Evolutionary conservation across 352 stramenopile genomes (phyloP), one percentile per base, ranked within the genome.

Genomic region (Globisporangium megalacanthum): DNA sequence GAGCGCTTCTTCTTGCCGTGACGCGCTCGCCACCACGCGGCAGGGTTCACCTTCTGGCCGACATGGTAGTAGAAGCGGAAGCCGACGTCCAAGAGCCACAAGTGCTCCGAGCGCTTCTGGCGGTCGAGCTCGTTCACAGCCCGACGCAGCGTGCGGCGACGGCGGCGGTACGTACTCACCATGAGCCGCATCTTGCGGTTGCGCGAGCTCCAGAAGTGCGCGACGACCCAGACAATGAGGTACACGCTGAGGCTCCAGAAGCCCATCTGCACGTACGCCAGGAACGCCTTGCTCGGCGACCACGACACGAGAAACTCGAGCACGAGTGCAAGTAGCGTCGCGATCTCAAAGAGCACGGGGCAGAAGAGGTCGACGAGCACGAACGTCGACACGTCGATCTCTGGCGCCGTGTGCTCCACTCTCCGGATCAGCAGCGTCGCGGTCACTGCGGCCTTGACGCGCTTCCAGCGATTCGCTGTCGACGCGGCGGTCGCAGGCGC

Each of bases 171-270:
- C 42, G 88, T 87, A 61, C 76, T 88, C 15, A 92, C 80, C 33
- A 90, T 71, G 15, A 72, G 56, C 29, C 82, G 82, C 82, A 92
- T 90, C 63, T 88, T 82, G 36, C 49, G 66, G 62, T 92, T 92
- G 35, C 82, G 77, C 20, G 74, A 88, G 67, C 79, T 90, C 78
- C 79, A 92, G 60, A 88, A 92, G 58, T 92, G 82, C 35, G 70
- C 69, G 44, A 78, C 66, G 62, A 90, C 85, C 82, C 79, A 92
- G 1, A 90, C 42, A 19, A 72, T 48, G 17, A 92, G 60, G 56
- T 92, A 92, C 9, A 54, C 64, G n/a, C 60, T 65, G 14, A 88
- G 63, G 58, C 62, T 62, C 62, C 72, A 90, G 49, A 90, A 89
- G 6, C 82, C 82, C 58, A 75, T 82, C 51, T 83, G 77, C 9